Evolutionary conservation across 148 eudicot species (phyloP), one percentile per base, ranked within the genome.

Genomic region (Heliamphora exappendiculata): DNA sequence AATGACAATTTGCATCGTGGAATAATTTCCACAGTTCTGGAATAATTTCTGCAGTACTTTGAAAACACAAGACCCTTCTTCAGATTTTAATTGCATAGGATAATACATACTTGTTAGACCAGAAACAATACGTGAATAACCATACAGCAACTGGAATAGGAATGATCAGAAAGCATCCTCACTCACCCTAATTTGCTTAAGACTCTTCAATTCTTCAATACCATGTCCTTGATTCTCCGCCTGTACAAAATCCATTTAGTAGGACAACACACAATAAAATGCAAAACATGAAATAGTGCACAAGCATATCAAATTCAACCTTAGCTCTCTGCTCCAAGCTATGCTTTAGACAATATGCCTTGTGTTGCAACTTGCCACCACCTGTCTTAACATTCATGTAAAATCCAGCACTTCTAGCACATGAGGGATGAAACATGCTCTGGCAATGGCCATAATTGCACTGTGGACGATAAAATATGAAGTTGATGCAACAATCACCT

Each of bases 391-490:
- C 76, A 69, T 74, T 91, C 94, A 95, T 85, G 82, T 85, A 93
- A 75, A 84, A 91, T 55, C 90, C 93, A 84, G 96, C 93, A 86
- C 82, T 86, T 81, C 94, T 92, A 75, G 93, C 97, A 91, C 99
- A 95, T 45, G 88, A 77, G 17, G 99, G 96, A 77, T 95, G 99
- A 78, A 92, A 95, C 53, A 87, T 86, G 72, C 85, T 82, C 74
- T 89, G 94, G 82, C 99, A 95, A 79, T 89, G 88, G 73, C 99
- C 97, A 81, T 87, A 91, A 80, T 86, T 87, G 87, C 99, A 95
- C 99, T 95, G 86, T 75, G 82, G 60, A 76, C 5, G 76, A 67
- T 33, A 64, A 50, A 67, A 63, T 29, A 7, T 26, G 41, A 41
- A 72, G 42, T 78, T 71, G 74, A 78, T 69, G 28, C 54, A 37